A percentile compares a stretch with the other conserved stretches of the same genome.
These are phyloP conservation scores for Xerocomellus intermedius DNA, from an alignment of 768 basidiomycete genomes.

Conservation along the genomic window DNA sequence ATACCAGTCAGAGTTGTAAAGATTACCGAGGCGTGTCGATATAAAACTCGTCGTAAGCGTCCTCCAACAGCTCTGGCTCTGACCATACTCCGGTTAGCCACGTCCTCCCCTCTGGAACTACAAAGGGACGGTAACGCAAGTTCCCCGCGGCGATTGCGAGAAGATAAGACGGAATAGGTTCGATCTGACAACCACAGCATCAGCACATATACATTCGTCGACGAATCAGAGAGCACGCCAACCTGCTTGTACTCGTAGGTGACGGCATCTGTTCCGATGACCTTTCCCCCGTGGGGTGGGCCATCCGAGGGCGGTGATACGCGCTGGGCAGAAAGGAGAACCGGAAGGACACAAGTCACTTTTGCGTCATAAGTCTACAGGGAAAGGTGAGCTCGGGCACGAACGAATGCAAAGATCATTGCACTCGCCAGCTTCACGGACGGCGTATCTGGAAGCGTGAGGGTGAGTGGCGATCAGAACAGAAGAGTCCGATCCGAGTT, in stretches of 20 bases:
- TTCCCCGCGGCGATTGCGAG: no score
- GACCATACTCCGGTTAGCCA: no score
- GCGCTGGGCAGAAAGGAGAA: constrained; percentile 81
- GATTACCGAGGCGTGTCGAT: no score
- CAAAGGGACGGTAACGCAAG: no score
- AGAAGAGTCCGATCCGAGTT: neutral
- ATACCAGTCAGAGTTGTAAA: no score
- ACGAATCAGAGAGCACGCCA: constrained; percentile 7
- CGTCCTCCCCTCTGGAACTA: no score
- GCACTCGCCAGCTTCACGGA: constrained; percentile 74
- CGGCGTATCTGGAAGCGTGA: constrained; percentile 60
- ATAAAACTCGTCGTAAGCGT: no score
- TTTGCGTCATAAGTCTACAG: constrained; percentile 77
- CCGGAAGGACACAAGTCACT: constrained; percentile 78
- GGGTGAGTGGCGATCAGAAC: neutral
- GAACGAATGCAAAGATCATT: neutral
- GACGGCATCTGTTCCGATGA: constrained; percentile 69
- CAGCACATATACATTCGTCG: no score
- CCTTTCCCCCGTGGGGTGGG: constrained; percentile 69
- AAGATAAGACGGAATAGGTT: no score
- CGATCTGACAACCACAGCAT: no score
- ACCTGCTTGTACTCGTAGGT: constrained; percentile 80
- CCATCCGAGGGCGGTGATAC: constrained; percentile 72
- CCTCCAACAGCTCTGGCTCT: no score
- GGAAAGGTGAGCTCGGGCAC: neutral